Evolutionary conservation across 2,329 filamentous ascomycete genomes (phyloP).

Genomic region (Colletotrichum limetticola): DNA sequence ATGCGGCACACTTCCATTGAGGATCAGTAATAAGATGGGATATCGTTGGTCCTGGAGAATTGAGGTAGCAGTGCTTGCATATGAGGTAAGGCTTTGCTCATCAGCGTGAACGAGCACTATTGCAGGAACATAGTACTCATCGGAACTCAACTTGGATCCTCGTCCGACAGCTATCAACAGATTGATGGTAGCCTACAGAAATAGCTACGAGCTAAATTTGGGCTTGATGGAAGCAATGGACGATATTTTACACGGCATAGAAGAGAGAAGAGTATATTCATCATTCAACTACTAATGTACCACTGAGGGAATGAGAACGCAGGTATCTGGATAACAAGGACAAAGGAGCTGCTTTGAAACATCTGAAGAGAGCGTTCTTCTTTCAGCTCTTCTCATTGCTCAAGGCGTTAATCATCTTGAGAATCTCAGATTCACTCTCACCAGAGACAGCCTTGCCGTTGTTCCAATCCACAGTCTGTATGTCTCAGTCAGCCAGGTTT

Average conservation of each 20-base stretch:
- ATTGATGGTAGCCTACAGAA: background rate
- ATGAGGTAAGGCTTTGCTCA: too few relatives aligned
- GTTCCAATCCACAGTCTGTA: constrained; percentile 86
- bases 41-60: background rate
- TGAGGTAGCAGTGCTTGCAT: too few relatives aligned
- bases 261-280: constrained; percentile 14
- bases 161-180: background rate
- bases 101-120: too few relatives aligned
- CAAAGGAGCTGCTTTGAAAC: background rate
- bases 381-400: constrained; percentile 41
- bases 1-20: background rate
- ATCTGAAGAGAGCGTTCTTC: background rate
- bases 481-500: constrained; percentile 5
- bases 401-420: constrained; percentile 78
- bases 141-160: background rate
- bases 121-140: background rate
- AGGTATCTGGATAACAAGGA: constrained; percentile 23
- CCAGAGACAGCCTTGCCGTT: constrained; percentile 84
- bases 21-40: background rate
- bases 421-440: constrained; percentile 87
- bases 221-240: background rate
- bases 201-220: too few relatives aligned
- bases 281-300: constrained; percentile 26
- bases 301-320: background rate
- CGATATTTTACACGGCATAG: background rate